Conservation (phyloP, 1,284 basidiomycete genomes). For the Puccinia coronata region DNA sequence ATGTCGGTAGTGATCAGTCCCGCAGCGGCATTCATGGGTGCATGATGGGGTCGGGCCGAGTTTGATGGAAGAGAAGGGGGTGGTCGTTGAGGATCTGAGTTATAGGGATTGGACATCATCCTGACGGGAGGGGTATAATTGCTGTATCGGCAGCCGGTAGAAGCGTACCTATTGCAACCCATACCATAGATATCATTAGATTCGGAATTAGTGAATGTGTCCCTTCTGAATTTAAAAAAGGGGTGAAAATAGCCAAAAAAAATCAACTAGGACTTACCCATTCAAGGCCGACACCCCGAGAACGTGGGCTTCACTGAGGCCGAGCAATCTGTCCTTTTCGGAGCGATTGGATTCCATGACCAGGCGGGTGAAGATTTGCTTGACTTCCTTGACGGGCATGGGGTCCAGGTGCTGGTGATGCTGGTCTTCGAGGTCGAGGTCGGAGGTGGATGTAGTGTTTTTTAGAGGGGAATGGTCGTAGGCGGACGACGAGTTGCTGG, state of each 20-base stretch:
- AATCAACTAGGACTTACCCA: too few relatives aligned
- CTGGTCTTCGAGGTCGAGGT: conserved; percentile 1
- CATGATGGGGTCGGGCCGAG: too few relatives aligned
- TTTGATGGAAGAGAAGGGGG: too few relatives aligned
- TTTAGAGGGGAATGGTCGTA: conserved; percentile 1
- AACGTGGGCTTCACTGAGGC: conserved; percentile 42
- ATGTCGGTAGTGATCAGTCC: too few relatives aligned
- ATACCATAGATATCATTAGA: not conserved
- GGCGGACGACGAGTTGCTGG: not conserved
- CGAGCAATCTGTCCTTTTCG: conserved; percentile 40
- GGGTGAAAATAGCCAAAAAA: not conserved
- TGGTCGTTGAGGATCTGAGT: too few relatives aligned
- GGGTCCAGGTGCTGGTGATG: not conserved
- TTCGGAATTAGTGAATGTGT: not conserved
- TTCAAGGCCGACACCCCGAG: conserved; percentile 37
- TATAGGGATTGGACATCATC: too few relatives aligned
- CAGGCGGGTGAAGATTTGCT: conserved; percentile 39
- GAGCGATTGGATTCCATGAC: conserved; percentile 46
- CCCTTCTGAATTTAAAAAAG: not conserved
- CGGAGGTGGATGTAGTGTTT: not conserved
- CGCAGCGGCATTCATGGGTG: too few relatives aligned
- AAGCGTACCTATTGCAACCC: conserved; percentile 15
- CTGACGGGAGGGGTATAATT: too few relatives aligned
- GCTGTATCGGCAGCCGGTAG: too few relatives aligned
- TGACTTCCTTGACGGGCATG: conserved; percentile 42